phyloP scores from a whole-genome alignment of 306 rosid genomes.

The Cucumis sativus region Cucumber_9930_V3 NC_026661.2:20526001-20526500 shows the following conservation, averaged over 20 bases:
- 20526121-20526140: not conserved
- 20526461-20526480: constrained; percentile 92
- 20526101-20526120: not conserved
- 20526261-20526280: constrained; percentile 37
- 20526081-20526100: not conserved
- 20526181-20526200: constrained; percentile 66
- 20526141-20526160: not conserved
- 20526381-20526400: not conserved
- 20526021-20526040: not conserved
- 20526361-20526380: not conserved
- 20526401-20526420: not conserved
- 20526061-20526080: not conserved
- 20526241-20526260: constrained; percentile 85
- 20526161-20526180: not conserved
- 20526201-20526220: constrained; percentile 78
- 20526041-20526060: not conserved
- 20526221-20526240: constrained; percentile 96
- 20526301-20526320: not conserved
- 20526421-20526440: constrained; percentile 12
- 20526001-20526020: not conserved
- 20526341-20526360: not conserved
- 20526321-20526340: not conserved
- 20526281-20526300: not conserved
- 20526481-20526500: not conserved
- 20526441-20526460: constrained; percentile 99